These are phyloP conservation scores for Carex cristatella DNA, from an alignment of 176 grass and related monocot genomes.

Conservation along the genomic window DNA sequence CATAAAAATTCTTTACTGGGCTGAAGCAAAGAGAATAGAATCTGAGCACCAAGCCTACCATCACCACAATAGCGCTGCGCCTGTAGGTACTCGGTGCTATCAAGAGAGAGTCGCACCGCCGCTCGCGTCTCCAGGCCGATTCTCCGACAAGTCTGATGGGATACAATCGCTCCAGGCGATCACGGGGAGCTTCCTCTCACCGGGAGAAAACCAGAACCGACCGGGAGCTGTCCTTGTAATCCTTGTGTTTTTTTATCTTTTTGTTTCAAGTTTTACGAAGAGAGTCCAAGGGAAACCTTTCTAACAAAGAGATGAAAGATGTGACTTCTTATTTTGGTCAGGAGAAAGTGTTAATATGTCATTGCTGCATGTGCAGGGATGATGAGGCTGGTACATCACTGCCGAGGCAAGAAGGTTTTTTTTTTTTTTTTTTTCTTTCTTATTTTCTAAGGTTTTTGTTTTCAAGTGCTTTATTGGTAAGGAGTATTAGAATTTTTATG, in stretches of 20 bases:
- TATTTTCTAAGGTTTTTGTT: not conserved
- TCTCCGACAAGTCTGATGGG: slow-evolving; percentile 45
- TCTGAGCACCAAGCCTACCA: not conserved
- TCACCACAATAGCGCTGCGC: not conserved
- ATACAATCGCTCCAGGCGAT: slow-evolving; percentile 57
- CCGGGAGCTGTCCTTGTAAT: slow-evolving; percentile 43
- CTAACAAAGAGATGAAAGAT: not conserved
- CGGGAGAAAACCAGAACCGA: slow-evolving; percentile 30
- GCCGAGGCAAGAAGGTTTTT: slow-evolving; percentile 57
- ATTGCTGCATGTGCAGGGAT: slow-evolving; percentile 41
- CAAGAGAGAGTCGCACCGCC: not conserved
- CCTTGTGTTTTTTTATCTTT: not conserved
- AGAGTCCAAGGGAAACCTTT: not conserved
- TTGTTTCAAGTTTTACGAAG: not conserved
- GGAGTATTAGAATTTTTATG: not conserved
- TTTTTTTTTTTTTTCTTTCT: not conserved
- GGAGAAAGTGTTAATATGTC: not conserved
- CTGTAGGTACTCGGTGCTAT: not conserved
- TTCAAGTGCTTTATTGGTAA: not conserved
- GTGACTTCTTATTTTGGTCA: not conserved
- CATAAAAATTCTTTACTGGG: not conserved
- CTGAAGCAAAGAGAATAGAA: not conserved
- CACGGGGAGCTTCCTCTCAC: slow-evolving; percentile 30
- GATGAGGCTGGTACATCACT: slow-evolving; percentile 50
- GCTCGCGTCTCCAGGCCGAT: not conserved